Base-by-base conservation (phyloP, 1,284 basidiomycete species). In the Irpex sp. region DNA sequence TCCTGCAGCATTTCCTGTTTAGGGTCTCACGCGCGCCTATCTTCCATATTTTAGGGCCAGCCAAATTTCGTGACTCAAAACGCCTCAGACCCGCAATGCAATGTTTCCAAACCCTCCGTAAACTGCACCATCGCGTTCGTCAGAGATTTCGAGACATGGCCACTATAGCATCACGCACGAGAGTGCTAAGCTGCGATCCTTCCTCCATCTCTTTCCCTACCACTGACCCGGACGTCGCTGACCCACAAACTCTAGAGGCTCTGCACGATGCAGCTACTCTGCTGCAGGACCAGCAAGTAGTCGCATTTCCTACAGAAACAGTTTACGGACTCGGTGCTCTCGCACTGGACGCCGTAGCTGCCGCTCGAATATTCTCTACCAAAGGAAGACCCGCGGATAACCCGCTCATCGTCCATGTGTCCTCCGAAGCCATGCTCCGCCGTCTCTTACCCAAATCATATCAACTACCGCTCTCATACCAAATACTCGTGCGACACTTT, bases 291-390 rank as follows among this genome's bases (percentile, higher is more conserved):
- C 62, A 62, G 17, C 66, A 72, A 55, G 68, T 69, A 13, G 93
- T 99, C 49, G 96, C 91, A 0, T 95, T 99, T 71, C 97, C 97
- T 0, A 98, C 97, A 36, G 97, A 99, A 77, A 99, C 97, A 0
- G 97, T 99, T 21, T 99, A 99, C 75, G 97, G 97, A 1, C 86
- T 99, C 3, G 97, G 94, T 21, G 97, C 94, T 0, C 81, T 91
- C 47, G 96, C 96, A 0, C 79, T 96, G 48, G 79, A 88, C 64
- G 70, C 85, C 0, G 71, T 77, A 17, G 95, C 96, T 6, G 84
- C 87, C 3, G 74, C 82, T 1, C 83, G 82, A 66, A 97, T 99
- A 70, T 99, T 96, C 76, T 79, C 84, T 8, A 92, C 93, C 63
- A 99, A 99, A 74, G 93, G 95, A 48, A 83, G 97, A 56, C 97